Evolutionary conservation across 129 eudicot species (phyloP).

Genomic region (Helianthus annuus): HanXRQr2.0-SUNRISE NC_035433.2:2264829-2265328

Average conservation of each 20-base stretch:
- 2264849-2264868: neutral
- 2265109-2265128: neutral
- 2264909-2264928: constrained; percentile 91
- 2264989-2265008: neutral
- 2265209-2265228: constrained; percentile 80
- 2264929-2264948: constrained; percentile 72
- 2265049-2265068: constrained; percentile 65
- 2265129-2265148: neutral
- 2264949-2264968: neutral
- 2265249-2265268: neutral
- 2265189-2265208: constrained; percentile 74
- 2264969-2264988: constrained; percentile 3
- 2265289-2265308: no score
- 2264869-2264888: neutral
- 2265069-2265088: constrained; percentile 73
- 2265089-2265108: constrained; percentile 60
- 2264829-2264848: constrained; percentile 1
- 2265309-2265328: no score
- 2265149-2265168: constrained; percentile 62
- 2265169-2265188: constrained; percentile 73
- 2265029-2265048: constrained; percentile 68
- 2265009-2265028: constrained; percentile 39
- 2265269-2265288: no score
- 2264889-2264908: constrained; percentile 32
- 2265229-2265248: constrained; percentile 59